A percentile compares a stretch with the other conserved stretches of the same genome.
These are phyloP conservation scores for Pythium insidiosum DNA, from an alignment of 352 stramenopile genomes.

Conservation along the genomic window DNA sequence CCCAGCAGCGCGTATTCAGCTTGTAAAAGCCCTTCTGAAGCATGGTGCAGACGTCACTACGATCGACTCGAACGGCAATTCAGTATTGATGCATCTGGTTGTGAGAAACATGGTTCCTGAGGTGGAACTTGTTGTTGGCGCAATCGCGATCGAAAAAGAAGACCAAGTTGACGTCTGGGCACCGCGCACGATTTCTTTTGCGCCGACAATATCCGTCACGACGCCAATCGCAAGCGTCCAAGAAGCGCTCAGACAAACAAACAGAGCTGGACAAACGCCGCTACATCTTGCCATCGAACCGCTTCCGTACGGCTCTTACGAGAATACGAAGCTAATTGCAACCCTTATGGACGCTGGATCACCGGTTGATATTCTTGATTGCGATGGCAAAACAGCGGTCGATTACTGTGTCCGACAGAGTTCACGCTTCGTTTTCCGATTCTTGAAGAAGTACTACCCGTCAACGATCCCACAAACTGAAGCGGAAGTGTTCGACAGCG, in stretches of 20 bases:
- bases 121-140: conserved; percentile 32
- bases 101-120: conserved; percentile 38
- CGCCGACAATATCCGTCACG: too few relatives aligned
- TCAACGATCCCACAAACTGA: conserved; percentile 16
- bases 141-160: conserved; percentile 14
- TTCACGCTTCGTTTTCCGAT: conserved; percentile 49
- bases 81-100: conserved; percentile 49
- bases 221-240: conserved; percentile 32
- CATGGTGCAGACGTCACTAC: conserved; percentile 46
- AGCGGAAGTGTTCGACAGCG: conserved; percentile 18
- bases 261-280: conserved; percentile 31
- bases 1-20: conserved; percentile 19
- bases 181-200: too few relatives aligned
- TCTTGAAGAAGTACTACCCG: conserved; percentile 30
- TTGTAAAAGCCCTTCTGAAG: conserved; percentile 39
- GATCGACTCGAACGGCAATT: conserved; percentile 45
- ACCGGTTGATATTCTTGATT: too few relatives aligned
- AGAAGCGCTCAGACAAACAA: conserved; percentile 26
- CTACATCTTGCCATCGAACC: conserved; percentile 60
- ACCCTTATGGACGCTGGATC: too few relatives aligned
- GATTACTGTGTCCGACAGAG: conserved; percentile 47
- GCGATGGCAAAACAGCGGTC: too few relatives aligned
- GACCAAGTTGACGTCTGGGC: conserved; percentile 22
- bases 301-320: conserved; percentile 48
- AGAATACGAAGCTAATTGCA: too few relatives aligned